Evolutionary conservation across 192 early-diverging fungal species (phyloP), one percentile per base, ranked within the genome.

Genomic region (Rhizoclosmatium globosum): DNA sequence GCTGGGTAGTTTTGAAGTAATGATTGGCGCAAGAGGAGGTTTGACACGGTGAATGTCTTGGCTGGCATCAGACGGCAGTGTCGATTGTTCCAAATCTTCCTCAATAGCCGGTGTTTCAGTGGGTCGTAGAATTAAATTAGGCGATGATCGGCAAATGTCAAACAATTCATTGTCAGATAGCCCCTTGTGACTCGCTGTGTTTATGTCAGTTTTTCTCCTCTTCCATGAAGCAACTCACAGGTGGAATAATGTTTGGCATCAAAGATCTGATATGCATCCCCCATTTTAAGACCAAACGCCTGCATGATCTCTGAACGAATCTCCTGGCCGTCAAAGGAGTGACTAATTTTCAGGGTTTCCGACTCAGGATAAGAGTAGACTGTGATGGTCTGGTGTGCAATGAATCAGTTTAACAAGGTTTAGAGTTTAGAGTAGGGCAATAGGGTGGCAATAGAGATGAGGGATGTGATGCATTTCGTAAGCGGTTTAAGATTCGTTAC

Each of bases 231-330:
- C 0, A 31, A 31, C 31, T 31, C 31, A 31, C 31, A 31, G 31
- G 7, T 11, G 7, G 38, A 13, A 31, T 2, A 48, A 38, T 11
- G 53, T 71, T 19, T 71, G 6, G 38, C 31, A 31, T 31, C 31
- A 31, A 31, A 31, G 31, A 31, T 31, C 31, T 31, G 31, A 31
- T 31, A 31, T 31, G 31, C 31, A 31, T 31, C 31, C 31, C 31
- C 31, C 0, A 31, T 31, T 31, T 31, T 31, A 31, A 31, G 31
- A 0, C 31, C 31, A 31, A 31, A 31, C 17, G 69, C 69, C 2
- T 39, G 21, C 21, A 43, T 53, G 4, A 71, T 57, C 47, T 71
- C 69, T n/a, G 53, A 48, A 15, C 69, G 69, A 19, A 71, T 56
- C 69, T 53, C 53, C 21, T 53, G 47, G 6, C 69, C 69, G 21